These are phyloP conservation scores for Acephala macrosclerotiorum DNA, from an alignment of 2,329 filamentous ascomycete species.

Conservation along the genomic window DNA sequence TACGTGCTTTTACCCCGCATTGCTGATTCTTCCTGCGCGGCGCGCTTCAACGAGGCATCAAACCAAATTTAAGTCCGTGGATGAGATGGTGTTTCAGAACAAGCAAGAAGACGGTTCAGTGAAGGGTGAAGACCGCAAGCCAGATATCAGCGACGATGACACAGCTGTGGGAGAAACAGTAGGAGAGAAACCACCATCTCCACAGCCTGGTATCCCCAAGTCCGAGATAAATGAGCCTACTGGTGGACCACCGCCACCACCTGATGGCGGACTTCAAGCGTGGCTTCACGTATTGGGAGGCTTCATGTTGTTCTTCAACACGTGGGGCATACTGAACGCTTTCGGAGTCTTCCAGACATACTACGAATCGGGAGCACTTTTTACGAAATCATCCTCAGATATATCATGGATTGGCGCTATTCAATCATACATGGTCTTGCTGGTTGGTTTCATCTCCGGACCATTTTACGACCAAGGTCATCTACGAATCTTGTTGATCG, in stretches of 20 bases:
- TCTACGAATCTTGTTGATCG: slow-evolving; percentile 59
- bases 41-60: neutral
- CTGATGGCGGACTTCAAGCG: slow-evolving; percentile 60
- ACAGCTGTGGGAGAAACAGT: neutral
- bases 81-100: neutral
- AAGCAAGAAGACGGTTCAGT: neutral
- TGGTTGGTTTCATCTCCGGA: slow-evolving; percentile 64
- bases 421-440: slow-evolving; percentile 58
- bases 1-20: neutral
- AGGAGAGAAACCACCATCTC: neutral
- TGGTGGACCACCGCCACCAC: slow-evolving; percentile 35
- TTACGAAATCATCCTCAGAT: slow-evolving; percentile 55
- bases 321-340: slow-evolving; percentile 54
- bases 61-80: neutral
- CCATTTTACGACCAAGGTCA: slow-evolving; percentile 66
- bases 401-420: slow-evolving; percentile 64
- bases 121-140: neutral
- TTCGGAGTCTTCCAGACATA: slow-evolving; percentile 65
- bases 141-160: neutral
- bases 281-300: slow-evolving; percentile 61
- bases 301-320: slow-evolving; percentile 62
- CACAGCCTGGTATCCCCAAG: neutral
- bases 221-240: neutral
- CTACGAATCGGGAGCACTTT: slow-evolving; percentile 57
- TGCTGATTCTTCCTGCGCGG: neutral